Evolutionary conservation across 768 basidiomycete species (phyloP).

Genomic region (Rhodotorula babjevae): DNA sequence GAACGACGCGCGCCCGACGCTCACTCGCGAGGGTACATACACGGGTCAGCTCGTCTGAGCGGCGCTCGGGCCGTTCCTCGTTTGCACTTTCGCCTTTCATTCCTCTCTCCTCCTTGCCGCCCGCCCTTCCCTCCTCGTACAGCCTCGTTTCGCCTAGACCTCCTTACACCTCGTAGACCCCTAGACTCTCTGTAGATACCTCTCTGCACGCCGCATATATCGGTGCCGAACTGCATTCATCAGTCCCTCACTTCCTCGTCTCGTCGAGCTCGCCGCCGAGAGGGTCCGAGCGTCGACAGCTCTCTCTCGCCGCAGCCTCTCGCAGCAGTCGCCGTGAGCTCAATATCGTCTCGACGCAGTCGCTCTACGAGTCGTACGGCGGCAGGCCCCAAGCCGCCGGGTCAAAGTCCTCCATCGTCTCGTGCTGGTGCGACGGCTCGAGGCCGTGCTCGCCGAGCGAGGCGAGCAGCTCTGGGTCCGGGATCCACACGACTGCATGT

Average conservation of each 20-base stretch:
- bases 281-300: too few relatives aligned
- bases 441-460: slow-evolving; percentile 57
- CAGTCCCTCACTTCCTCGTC: too few relatives aligned
- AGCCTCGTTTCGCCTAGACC: too few relatives aligned
- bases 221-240: too few relatives aligned
- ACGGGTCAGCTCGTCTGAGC: not conserved
- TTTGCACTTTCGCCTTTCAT: not conserved
- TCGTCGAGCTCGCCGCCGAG: too few relatives aligned
- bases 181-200: too few relatives aligned
- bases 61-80: not conserved
- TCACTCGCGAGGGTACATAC: slow-evolving; percentile 7
- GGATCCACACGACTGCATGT: slow-evolving; percentile 73
- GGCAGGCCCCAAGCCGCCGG: slow-evolving; percentile 81
- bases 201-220: too few relatives aligned
- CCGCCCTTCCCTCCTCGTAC: not conserved
- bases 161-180: too few relatives aligned
- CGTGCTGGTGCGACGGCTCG: slow-evolving; percentile 26
- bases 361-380: slow-evolving; percentile 52
- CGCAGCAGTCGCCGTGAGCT: not conserved
- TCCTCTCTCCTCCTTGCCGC: not conserved
- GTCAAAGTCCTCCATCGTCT: slow-evolving; percentile 65
- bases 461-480: slow-evolving; percentile 63
- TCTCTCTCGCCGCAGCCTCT: too few relatives aligned
- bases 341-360: not conserved
- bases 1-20: not conserved